These are phyloP conservation scores for Podaxis sp. DNA, from an alignment of 768 basidiomycete genomes.

Conservation along the genomic window DNA sequence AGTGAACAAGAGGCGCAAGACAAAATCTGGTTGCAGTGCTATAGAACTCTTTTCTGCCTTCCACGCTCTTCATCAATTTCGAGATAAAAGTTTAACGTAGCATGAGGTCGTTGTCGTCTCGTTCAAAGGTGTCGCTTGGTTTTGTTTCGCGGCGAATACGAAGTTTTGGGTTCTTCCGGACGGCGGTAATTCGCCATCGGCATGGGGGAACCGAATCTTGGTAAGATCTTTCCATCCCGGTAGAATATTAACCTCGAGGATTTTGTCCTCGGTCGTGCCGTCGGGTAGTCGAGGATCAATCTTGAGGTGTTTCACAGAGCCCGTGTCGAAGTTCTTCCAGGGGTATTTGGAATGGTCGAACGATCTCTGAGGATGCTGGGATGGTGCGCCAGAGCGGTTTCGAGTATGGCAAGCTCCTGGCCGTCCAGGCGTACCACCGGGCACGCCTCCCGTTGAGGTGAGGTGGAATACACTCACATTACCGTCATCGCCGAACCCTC, in stretches of 20 bases:
- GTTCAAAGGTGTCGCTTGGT: slow-evolving; percentile 69
- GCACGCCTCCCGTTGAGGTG: slow-evolving; percentile 54
- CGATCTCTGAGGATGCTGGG: slow-evolving; percentile 55
- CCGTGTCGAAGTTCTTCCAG: slow-evolving; percentile 83
- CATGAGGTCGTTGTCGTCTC: slow-evolving; percentile 82
- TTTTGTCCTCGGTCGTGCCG: slow-evolving; percentile 80
- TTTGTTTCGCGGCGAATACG: slow-evolving; percentile 97
- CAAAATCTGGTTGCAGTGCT: too few relatives aligned
- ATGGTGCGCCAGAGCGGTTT: slow-evolving; percentile 24
- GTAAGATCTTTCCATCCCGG: slow-evolving; percentile 98
- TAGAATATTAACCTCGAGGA: slow-evolving; percentile 73
- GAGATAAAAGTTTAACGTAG: slow-evolving; percentile 42
- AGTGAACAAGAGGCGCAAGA: too few relatives aligned
- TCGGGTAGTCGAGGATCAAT: slow-evolving; percentile 72
- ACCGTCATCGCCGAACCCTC: slow-evolving; percentile 44
- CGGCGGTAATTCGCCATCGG: slow-evolving; percentile 72
- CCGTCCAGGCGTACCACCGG: slow-evolving; percentile 45
- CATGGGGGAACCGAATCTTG: slow-evolving; percentile 84
- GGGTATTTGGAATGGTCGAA: slow-evolving; percentile 78
- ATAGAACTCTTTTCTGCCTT: too few relatives aligned
- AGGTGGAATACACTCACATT: slow-evolving; percentile 41
- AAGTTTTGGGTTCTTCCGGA: slow-evolving; percentile 77
- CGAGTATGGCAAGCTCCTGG: slow-evolving; percentile 23
- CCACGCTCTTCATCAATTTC: too few relatives aligned
- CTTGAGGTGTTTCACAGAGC: slow-evolving; percentile 85